phyloP scores from a whole-genome alignment of 371 early-diverging fungal genomes.

The Saksenaea oblongispora region DNA sequence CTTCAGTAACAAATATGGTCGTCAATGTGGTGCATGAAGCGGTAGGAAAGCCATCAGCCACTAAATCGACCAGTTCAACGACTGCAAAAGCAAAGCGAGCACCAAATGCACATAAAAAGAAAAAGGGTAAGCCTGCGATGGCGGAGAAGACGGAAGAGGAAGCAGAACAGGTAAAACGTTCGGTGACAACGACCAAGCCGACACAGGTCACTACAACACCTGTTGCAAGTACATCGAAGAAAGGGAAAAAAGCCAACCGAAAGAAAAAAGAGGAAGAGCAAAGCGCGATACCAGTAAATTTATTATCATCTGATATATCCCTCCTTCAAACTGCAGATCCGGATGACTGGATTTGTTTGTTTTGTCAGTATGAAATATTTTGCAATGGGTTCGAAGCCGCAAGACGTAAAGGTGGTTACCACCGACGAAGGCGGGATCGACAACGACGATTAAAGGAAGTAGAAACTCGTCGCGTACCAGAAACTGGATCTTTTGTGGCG shows the following conservation, averaged over 20 bases:
- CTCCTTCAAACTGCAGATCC: conserved; percentile 12
- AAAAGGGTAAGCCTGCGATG: neutral
- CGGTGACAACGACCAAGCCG: neutral
- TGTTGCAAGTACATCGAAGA: neutral
- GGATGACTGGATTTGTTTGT: conserved; percentile 19
- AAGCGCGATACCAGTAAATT: neutral
- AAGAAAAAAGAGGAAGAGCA: conserved; percentile 5
- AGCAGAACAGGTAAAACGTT: neutral
- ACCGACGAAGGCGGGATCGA: conserved; percentile 28
- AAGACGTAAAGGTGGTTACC: conserved; percentile 27
- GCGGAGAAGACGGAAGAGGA: neutral
- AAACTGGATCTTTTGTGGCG: conserved; percentile 4
- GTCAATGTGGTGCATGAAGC: neutral
- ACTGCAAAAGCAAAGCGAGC: neutral
- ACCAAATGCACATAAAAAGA: conserved; percentile 1
- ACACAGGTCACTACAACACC: neutral
- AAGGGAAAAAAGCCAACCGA: conserved; percentile 9
- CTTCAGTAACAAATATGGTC: neutral
- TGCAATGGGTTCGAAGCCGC: conserved; percentile 12
- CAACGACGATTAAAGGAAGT: conserved; percentile 27
- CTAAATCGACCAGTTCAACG: neutral
- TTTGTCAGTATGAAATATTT: conserved; percentile 21
- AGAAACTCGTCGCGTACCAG: conserved; percentile 20
- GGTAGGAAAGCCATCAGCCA: neutral
- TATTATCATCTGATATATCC: conserved; percentile 9